Evolutionary conservation across 2,329 filamentous ascomycete species (phyloP).

Genomic region (Leptographium procerum): DNA sequence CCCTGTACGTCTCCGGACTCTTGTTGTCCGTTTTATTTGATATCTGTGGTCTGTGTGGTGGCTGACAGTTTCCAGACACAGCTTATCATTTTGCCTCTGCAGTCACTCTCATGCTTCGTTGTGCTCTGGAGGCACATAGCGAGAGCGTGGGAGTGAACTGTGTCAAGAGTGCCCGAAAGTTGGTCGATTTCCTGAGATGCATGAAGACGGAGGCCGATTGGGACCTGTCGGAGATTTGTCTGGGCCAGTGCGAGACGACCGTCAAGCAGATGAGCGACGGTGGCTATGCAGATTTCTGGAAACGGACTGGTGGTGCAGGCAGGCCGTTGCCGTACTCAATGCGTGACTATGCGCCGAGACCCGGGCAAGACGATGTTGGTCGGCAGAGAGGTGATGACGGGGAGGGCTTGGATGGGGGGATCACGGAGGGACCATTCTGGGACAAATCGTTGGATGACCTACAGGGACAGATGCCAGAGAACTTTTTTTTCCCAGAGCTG

Average conservation of each 20-base stretch:
- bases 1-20: conserved; percentile 2
- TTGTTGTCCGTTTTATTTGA: neutral
- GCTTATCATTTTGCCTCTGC: conserved; percentile 4
- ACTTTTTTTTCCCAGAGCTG: conserved; percentile 4
- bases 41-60: neutral
- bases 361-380: neutral
- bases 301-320: neutral
- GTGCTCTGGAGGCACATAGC: neutral
- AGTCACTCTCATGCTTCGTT: conserved; percentile 3
- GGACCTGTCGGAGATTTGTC: conserved; percentile 4
- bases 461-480: conserved; percentile 1
- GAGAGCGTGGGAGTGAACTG: neutral
- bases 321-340: neutral
- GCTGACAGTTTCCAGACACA: neutral
- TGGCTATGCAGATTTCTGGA: neutral
- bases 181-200: neutral
- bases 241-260: conserved; percentile 3
- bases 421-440: neutral
- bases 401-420: neutral
- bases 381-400: neutral
- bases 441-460: neutral
- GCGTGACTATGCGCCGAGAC: neutral
- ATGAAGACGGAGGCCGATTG: conserved; percentile 1
- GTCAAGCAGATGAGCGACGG: conserved; percentile 1
- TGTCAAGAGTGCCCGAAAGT: neutral